phyloP scores from a whole-genome alignment of 768 basidiomycete genomes.

The Naganishia vaughanmartiniae region DNA sequence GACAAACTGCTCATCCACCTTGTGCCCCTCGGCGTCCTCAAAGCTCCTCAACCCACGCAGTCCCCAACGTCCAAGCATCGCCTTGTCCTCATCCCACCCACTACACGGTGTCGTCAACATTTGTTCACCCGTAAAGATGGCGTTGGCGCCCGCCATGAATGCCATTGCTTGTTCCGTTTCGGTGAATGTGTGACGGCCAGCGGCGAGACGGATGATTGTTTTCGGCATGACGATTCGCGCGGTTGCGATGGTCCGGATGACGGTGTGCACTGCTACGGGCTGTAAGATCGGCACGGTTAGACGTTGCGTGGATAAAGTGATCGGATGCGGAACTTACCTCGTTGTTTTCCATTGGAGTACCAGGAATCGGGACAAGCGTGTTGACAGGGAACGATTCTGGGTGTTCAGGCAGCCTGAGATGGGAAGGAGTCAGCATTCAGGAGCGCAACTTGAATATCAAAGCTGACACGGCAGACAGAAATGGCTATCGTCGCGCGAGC shows the following conservation, averaged over 20 bases:
- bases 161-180: conserved; percentile 91
- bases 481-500: not conserved
- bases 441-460: not conserved
- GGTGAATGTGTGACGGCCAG: conserved; percentile 80
- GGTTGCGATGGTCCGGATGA: conserved; percentile 91
- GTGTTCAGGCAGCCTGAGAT: conserved; percentile 78
- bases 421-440: conserved; percentile 18
- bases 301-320: not conserved
- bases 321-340: conserved; percentile 59
- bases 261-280: conserved; percentile 76
- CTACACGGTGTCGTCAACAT: conserved; percentile 98
- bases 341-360: conserved; percentile 88
- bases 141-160: conserved; percentile 98
- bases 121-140: conserved; percentile 95
- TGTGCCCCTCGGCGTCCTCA: conserved; percentile 58
- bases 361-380: conserved; percentile 90
- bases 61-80: conserved; percentile 91
- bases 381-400: conserved; percentile 99
- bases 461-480: not conserved
- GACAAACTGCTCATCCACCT: conserved; percentile 29
- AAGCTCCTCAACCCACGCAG: conserved; percentile 87
- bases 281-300: conserved; percentile 45
- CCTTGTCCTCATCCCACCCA: conserved; percentile 96
- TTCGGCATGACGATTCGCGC: conserved; percentile 85
- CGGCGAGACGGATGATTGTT: conserved; percentile 92